Percentiles rank a stretch among this genome's conserved stretches.
Conservation (phyloP, 768 basidiomycete species). For the Termitomyces sp. region DNA sequence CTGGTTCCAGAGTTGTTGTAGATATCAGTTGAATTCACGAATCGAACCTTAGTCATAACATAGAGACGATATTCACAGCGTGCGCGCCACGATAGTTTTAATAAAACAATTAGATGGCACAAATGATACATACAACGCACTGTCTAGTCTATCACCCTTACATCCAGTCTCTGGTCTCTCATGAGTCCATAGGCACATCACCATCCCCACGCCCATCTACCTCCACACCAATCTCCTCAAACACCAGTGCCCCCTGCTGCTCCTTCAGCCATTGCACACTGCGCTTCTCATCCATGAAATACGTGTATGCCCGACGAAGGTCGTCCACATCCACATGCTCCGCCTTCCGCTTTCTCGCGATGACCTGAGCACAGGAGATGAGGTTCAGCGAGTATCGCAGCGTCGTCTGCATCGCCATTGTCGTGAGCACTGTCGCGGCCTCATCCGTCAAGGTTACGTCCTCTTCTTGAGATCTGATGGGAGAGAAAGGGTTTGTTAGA, state of each 20-base stretch:
- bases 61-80: neutral
- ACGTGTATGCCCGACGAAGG: constrained; percentile 77
- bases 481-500: neutral
- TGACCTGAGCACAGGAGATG: constrained; percentile 87
- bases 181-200: constrained; percentile 34
- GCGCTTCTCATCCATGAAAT: constrained; percentile 92
- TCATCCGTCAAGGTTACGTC: constrained; percentile 80
- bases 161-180: neutral
- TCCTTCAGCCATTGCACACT: constrained; percentile 92
- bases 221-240: constrained; percentile 59
- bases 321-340: constrained; percentile 85
- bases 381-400: constrained; percentile 93
- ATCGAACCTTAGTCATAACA: neutral
- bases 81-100: neutral
- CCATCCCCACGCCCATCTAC: constrained; percentile 17
- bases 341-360: constrained; percentile 80
- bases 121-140: constrained; percentile 8
- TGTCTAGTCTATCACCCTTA: neutral
- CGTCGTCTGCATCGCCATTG: constrained; percentile 88
- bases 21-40: neutral
- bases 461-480: constrained; percentile 56
- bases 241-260: constrained; percentile 71
- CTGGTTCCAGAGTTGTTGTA: constrained; percentile 2
- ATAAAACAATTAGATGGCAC: constrained; percentile 5
- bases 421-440: constrained; percentile 77